A percentile compares a stretch with the other conserved stretches of the same genome.
Evolutionary conservation across 2,329 filamentous ascomycete genomes (phyloP).

Genomic region (Alternaria conjuncta): DNA sequence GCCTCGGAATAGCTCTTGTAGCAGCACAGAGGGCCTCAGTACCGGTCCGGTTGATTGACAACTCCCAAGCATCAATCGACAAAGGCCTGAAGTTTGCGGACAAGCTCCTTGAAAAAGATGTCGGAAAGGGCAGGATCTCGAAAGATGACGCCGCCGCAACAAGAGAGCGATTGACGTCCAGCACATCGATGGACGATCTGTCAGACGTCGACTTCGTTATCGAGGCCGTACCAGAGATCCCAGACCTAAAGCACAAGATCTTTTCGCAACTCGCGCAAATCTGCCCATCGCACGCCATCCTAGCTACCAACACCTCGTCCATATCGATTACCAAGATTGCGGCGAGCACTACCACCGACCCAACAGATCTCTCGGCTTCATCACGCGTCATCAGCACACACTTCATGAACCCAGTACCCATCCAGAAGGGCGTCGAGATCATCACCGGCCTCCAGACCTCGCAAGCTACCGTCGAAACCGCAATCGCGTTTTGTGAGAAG

Average conservation of each 20-base stretch:
- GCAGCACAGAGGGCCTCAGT: constrained; percentile 84
- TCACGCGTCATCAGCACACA: constrained; percentile 94
- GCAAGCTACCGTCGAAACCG: constrained; percentile 77
- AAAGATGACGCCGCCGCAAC: constrained; percentile 79
- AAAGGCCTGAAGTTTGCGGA: constrained; percentile 93
- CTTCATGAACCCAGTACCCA: constrained; percentile 98
- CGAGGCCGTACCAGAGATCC: constrained; percentile 94
- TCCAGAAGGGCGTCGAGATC: constrained; percentile 98
- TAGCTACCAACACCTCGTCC: constrained; percentile 98
- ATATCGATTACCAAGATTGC: constrained; percentile 98
- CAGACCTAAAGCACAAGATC: constrained; percentile 83
- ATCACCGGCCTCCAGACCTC: constrained; percentile 94
- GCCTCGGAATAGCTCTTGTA: constrained; percentile 92
- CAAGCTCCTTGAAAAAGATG: constrained; percentile 91
- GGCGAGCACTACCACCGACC: constrained; percentile 79
- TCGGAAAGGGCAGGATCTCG: constrained; percentile 84
- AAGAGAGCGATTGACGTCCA: constrained; percentile 71
- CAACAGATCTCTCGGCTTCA: constrained; percentile 78
- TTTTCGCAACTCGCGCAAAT: constrained; percentile 83
- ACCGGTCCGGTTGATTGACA: constrained; percentile 86
- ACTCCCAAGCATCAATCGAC: constrained; percentile 80
- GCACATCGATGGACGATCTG: constrained; percentile 77
- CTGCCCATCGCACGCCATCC: constrained; percentile 82
- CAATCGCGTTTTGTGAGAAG: constrained; percentile 82
- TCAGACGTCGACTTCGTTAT: constrained; percentile 94